Conservation (phyloP, 352 stramenopile genomes). For the Phytophthora melonis region DNA sequence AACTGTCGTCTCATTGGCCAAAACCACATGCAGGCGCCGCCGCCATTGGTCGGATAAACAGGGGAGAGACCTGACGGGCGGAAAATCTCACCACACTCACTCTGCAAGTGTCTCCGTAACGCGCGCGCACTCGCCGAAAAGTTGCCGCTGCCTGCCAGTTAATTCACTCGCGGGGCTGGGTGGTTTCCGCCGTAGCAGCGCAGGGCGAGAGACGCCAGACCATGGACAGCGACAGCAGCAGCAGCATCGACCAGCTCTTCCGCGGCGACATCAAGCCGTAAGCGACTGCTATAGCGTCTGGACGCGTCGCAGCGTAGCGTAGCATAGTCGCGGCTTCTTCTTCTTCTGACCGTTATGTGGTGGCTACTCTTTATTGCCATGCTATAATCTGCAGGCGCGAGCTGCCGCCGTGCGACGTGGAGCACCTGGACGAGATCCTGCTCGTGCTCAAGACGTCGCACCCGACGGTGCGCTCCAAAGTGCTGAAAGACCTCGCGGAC, state of each 20-base stretch:
- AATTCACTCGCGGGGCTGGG: not conserved
- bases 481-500: conserved; percentile 56
- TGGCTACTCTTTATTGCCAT: not conserved
- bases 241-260: conserved; percentile 59
- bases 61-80: conserved; percentile 13
- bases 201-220: not conserved
- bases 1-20: conserved; percentile 22
- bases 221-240: conserved; percentile 50
- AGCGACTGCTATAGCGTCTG: not conserved
- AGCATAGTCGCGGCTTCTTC: conserved; percentile 1
- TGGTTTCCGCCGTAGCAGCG: not conserved
- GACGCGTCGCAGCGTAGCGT: not conserved
- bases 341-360: conserved; percentile 14
- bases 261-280: conserved; percentile 59
- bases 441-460: conserved; percentile 69
- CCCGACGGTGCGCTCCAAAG: conserved; percentile 57
- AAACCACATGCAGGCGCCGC: conserved; percentile 4
- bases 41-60: conserved; percentile 36
- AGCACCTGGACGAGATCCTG: conserved; percentile 73
- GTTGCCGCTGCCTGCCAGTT: conserved; percentile 24
- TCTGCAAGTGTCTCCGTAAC: conserved; percentile 26
- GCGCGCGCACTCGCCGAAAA: conserved; percentile 27
- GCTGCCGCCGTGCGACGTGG: conserved; percentile 70
- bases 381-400: conserved; percentile 45
- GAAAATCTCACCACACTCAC: conserved; percentile 18